These are phyloP conservation scores for Saccharomyces hybrid DNA, from an alignment of 1,139 yeast genomes.

Conservation along the genomic window DNA sequence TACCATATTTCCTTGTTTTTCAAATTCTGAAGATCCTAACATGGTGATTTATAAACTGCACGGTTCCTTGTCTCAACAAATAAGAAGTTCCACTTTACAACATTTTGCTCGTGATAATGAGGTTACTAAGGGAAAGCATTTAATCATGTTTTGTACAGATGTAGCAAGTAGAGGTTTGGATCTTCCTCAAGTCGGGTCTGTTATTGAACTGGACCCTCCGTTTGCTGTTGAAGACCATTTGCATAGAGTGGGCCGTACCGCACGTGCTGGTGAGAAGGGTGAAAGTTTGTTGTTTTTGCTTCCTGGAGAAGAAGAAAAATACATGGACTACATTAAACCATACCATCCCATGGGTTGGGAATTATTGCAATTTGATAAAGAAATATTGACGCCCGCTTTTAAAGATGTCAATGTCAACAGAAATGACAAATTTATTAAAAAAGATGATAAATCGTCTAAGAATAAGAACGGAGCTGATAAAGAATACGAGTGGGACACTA, in stretches of 20 bases:
- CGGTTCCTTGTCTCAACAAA: conserved; percentile 80
- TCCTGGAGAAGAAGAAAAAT: conserved; percentile 84
- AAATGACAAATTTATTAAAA: conserved; percentile 20
- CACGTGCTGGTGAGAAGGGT: conserved; percentile 64
- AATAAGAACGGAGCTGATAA: conserved; percentile 29
- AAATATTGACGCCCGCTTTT: conserved; percentile 51
- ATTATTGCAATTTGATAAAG: conserved; percentile 45
- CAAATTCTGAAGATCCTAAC: conserved; percentile 32
- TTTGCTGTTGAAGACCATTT: conserved; percentile 64
- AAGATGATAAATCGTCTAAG: conserved; percentile 13
- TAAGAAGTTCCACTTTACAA: conserved; percentile 67
- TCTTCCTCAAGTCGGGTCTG: conserved; percentile 56
- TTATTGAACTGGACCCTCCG: conserved; percentile 63
- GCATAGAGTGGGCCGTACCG: conserved; percentile 69
- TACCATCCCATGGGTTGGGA: conserved; percentile 61
- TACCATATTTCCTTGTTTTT: conserved; percentile 28
- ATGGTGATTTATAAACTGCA: conserved; percentile 70
- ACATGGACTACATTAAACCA: conserved; percentile 50
- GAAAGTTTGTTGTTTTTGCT: conserved; percentile 63
- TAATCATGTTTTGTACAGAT: conserved; percentile 74
- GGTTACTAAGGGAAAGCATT: conserved; percentile 39
- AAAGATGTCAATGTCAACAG: conserved; percentile 38
- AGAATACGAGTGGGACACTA: conserved; percentile 66
- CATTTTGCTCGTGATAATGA: conserved; percentile 44
- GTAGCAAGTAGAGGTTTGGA: conserved; percentile 71